phyloP scores from a whole-genome alignment of 805 yeast genomes.

The Torulaspora franciscae region DNA sequence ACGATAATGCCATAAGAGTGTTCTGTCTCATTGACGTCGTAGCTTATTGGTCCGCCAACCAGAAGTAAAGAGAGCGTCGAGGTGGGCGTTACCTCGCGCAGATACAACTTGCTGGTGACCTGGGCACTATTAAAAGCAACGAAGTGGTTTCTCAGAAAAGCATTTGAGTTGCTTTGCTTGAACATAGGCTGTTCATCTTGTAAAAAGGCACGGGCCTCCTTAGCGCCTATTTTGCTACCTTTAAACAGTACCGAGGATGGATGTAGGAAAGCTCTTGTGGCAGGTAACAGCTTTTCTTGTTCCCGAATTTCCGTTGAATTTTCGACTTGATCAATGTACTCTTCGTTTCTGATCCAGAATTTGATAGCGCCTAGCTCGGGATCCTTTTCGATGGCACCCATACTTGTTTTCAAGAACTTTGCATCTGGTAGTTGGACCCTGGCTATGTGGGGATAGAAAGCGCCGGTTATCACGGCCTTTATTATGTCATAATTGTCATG shows the following conservation, averaged over 20 bases:
- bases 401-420: slow-evolving; percentile 59
- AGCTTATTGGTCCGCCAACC: slow-evolving; percentile 70
- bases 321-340: slow-evolving; percentile 37
- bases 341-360: slow-evolving; percentile 67
- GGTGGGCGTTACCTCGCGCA: slow-evolving; percentile 77
- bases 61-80: slow-evolving; percentile 65
- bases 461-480: slow-evolving; percentile 67
- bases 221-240: slow-evolving; percentile 31
- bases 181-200: slow-evolving; percentile 17
- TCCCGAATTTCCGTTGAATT: slow-evolving; percentile 11
- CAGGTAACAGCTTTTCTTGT: slow-evolving; percentile 39
- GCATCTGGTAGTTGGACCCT: slow-evolving; percentile 79
- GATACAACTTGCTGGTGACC: slow-evolving; percentile 60
- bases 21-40: slow-evolving; percentile 46
- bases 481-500: slow-evolving; percentile 47
- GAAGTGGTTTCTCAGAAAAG: slow-evolving; percentile 49
- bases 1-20: slow-evolving; percentile 79
- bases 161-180: slow-evolving; percentile 32
- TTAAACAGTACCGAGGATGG: slow-evolving; percentile 78
- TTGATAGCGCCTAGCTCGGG: slow-evolving; percentile 71
- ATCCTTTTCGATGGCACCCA: slow-evolving; percentile 82
- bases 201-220: slow-evolving; percentile 24
- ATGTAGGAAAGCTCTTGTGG: slow-evolving; percentile 73
- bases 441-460: slow-evolving; percentile 79
- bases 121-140: slow-evolving; percentile 57